Evolutionary conservation across 2,329 filamentous ascomycete species (phyloP).

Genomic region (Gyromitra esculenta): DNA sequence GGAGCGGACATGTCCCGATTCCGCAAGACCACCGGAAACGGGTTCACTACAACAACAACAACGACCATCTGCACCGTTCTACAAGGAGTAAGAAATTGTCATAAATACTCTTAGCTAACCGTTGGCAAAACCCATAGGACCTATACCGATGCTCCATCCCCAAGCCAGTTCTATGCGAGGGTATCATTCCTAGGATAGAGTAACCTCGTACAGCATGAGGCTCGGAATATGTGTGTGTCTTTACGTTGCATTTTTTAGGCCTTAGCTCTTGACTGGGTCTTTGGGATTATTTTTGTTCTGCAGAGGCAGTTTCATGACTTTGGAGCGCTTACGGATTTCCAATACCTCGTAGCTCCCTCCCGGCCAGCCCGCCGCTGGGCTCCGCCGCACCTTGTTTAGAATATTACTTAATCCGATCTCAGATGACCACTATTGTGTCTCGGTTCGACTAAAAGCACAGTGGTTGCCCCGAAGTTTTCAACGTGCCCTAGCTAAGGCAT

Average conservation of each 20-base stretch:
- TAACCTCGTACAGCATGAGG: constrained; percentile 44
- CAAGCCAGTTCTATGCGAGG: constrained; percentile 15
- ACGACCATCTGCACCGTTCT: constrained; percentile 19
- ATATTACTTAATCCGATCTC: constrained; percentile 42
- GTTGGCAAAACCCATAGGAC: constrained; percentile 30
- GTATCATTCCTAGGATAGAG: constrained; percentile 36
- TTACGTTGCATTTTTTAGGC: constrained; percentile 34
- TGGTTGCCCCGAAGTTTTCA: constrained; percentile 21
- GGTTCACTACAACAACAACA: constrained; percentile 30
- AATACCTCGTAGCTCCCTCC: constrained; percentile 12
- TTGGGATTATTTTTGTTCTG: constrained; percentile 18
- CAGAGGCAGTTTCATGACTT: constrained; percentile 23
- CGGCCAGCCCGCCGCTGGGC: constrained; percentile 27
- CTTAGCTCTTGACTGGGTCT: constrained; percentile 32
- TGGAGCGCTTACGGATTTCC: constrained; percentile 34
- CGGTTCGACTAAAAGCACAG: constrained; percentile 19
- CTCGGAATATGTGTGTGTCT: constrained; percentile 28
- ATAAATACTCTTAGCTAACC: constrained; percentile 25
- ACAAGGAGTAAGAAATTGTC: constrained; percentile 31
- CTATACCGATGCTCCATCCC: constrained; percentile 3
- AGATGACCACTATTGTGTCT: constrained; percentile 48
- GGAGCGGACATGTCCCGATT: constrained; percentile 49
- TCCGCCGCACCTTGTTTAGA: constrained; percentile 39
- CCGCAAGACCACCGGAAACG: constrained; percentile 47
- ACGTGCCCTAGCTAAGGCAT: constrained; percentile 14